phyloP scores from a whole-genome alignment of 1,284 basidiomycete species.

The Fistulina hepatica region DNA sequence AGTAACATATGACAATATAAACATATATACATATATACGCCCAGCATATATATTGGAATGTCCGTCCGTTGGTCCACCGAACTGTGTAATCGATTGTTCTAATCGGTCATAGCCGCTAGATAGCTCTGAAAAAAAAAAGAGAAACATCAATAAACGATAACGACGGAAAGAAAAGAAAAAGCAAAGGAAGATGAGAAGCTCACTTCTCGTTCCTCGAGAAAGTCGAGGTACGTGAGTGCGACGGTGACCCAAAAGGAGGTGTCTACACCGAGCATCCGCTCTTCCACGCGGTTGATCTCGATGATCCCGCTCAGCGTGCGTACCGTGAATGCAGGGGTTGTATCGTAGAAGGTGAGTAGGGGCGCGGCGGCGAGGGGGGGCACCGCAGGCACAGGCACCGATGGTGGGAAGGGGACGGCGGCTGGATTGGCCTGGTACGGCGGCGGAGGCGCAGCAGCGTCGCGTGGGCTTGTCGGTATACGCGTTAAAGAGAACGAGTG shows the following conservation, averaged over 20 bases:
- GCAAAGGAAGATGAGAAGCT: slow-evolving; percentile 18
- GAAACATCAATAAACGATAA: no score
- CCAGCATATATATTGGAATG: no score
- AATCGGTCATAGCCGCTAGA: no score
- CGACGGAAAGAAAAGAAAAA: no score
- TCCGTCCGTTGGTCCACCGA: no score
- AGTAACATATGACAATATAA: no score
- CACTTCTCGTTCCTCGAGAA: slow-evolving; percentile 65
- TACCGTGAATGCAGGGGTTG: slow-evolving; percentile 52
- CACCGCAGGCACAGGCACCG: slow-evolving; percentile 15
- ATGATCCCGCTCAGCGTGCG: slow-evolving; percentile 47
- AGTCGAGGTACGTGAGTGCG: slow-evolving; percentile 63
- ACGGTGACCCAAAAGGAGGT: slow-evolving; percentile 67
- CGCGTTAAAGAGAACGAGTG: slow-evolving; percentile 48
- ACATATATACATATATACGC: no score
- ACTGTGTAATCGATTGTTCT: no score
- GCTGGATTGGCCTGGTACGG: slow-evolving; percentile 12
- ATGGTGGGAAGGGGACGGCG: slow-evolving; percentile 7
- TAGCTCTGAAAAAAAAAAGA: no score
- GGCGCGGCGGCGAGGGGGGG: slow-evolving; percentile 23
- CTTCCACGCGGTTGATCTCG: slow-evolving; percentile 48
- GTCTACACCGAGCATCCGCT: slow-evolving; percentile 55
- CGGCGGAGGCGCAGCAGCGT: slow-evolving; percentile 10
- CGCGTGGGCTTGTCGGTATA: not conserved
- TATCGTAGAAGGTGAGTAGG: slow-evolving; percentile 57